Evolutionary conservation across 192 early-diverging fungal genomes (phyloP), one percentile per base, ranked within the genome.

Genomic region (Chytriomyces hyalinus): DNA sequence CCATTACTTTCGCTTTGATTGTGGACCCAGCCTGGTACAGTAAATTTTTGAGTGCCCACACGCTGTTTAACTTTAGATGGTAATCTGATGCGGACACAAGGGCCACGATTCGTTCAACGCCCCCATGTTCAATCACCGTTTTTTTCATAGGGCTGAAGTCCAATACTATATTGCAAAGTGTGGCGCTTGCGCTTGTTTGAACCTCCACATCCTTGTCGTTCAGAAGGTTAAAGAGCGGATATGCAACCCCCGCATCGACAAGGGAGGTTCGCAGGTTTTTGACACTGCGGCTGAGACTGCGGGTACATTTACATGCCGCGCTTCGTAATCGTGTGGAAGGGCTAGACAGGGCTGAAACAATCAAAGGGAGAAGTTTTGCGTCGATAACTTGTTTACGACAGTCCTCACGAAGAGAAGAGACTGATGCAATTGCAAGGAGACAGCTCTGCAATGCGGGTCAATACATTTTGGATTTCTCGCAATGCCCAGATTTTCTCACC

Each of bases 21-120:
- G 84, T 86, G n/a, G 84, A 82, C 47, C 92, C 89, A 5, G 93
- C 90, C 47, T 88, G 83, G 75, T 82, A 95, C 5, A 94, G 75
- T 44, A 95, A 76, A 80, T 94, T 95, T 59, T 95, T 94, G 64
- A 95, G 78, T 5, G 91, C 90, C 94, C 94, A 95, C 1, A 94
- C 80, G 13, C 88, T 87, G 79, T 95, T 93, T 64, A 95, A 70
- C 66, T 88, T 80, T 17, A 95, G 77, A 28, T 80, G 73, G 47
- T 82, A 70, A 20, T 91, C 85, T 1, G 70, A 75, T 10, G 76
- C 49, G 26, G 63, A 9, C 8, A 88, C 84, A 60, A 93, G 85
- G 0, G 85, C 76, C 0, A 93, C 91, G 72, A 95, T 85, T n/a
- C 85, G 84, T 50, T 91, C 86, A 3, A 96, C 87, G 6, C 90